Evolutionary conservation across 164 flowering plant species (phyloP), one percentile per base, ranked within the genome.

Genomic region (Euptelea pleiosperma): DNA sequence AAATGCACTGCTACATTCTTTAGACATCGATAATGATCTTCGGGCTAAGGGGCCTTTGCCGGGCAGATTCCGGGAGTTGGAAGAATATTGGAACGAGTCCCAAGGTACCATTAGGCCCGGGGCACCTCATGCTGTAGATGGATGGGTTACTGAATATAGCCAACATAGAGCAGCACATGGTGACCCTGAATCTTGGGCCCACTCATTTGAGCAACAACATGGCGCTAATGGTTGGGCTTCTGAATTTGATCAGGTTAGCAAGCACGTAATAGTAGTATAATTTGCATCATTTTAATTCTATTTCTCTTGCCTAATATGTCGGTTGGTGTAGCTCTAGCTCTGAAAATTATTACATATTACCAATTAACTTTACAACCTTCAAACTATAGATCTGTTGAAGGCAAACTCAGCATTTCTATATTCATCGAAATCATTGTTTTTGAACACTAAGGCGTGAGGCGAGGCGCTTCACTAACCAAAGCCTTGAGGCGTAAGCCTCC

Each of bases 221-320:
- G 92, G 97, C 49, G 72, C 79, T 48, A 78, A 75, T 79, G 91
- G 89, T 29, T 93, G 99, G 99, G 96, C 83, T 26, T 83, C 97
- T 55, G 94, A 93, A 75, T 93, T 87, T 81, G 89, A 86, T 69
- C 90, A 79, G 80, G 99, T 84, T 61, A 73, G 76, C 12, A 60
- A 26, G 19, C 47, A 26, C 18, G 22, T 49, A 2, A 3, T 26
- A 0, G 6, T 2, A 2, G 7, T 51, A 3, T 30, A n/a, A 51
- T 3, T 51, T 51, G 18, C n/a, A n/a, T n/a, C n/a, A n/a, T n/a
- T n/a, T n/a, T n/a, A n/a, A n/a, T n/a, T n/a, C n/a, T n/a, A n/a
- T n/a, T n/a, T n/a, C n/a, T n/a, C n/a, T n/a, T n/a, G n/a, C n/a
- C n/a, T n/a, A n/a, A n/a, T n/a, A n/a, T n/a, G n/a, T n/a, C n/a